A percentile compares a stretch with the other conserved stretches of the same genome.
Conservation (phyloP, 306 rosid species). For the Pterocarpus macrocarpus region DNA sequence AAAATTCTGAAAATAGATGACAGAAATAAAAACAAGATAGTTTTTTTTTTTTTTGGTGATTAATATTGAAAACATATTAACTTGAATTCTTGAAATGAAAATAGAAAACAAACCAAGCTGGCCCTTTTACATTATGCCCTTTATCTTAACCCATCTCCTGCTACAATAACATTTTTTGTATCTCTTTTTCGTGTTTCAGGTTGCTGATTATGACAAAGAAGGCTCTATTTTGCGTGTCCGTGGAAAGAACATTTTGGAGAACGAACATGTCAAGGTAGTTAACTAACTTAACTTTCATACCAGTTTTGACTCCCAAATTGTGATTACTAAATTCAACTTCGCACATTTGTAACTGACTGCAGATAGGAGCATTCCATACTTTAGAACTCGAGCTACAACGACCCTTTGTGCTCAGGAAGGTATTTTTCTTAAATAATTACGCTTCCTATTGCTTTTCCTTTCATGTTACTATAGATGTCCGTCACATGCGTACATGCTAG, state of each 20-base stretch:
- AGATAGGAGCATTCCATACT: conserved; percentile 97
- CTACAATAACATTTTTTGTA: background rate
- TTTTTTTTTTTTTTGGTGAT: no score
- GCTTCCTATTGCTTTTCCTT: conserved; percentile 35
- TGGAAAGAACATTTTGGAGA: conserved; percentile 86
- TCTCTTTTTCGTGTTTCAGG: conserved; percentile 50
- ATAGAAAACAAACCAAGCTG: background rate
- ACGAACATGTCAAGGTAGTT: conserved; percentile 89
- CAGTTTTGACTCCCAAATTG: background rate
- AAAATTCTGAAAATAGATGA: no score
- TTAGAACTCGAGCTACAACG: conserved; percentile 93
- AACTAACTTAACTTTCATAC: background rate
- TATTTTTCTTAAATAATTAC: conserved; percentile 19
- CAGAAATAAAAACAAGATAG: background rate
- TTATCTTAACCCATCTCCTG: background rate
- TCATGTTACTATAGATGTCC: background rate
- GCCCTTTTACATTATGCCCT: background rate
- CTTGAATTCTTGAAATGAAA: background rate
- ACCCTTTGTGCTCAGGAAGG: conserved; percentile 96
- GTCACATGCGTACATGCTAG: background rate
- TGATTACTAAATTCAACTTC: conserved; percentile 26
- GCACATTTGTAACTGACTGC: conserved; percentile 44
- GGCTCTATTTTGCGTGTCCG: conserved; percentile 87
- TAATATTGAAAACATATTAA: background rate
- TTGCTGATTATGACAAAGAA: conserved; percentile 91